Conservation (phyloP, 169 alveolate species). For the Cryptosporidium sp. region DNA sequence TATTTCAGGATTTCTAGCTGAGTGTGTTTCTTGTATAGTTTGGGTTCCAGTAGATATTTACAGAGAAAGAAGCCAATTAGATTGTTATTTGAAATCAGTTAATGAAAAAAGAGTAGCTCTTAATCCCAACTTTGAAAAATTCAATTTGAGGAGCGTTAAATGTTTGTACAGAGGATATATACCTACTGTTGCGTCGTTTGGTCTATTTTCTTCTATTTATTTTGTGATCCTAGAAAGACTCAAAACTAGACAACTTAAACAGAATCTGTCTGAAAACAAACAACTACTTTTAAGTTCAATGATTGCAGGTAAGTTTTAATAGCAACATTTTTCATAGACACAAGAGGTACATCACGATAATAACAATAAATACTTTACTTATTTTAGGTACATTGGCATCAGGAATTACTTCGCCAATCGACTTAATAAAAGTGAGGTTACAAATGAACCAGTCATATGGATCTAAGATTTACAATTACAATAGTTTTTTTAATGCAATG, state of each 20-base stretch:
- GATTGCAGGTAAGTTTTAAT: background rate
- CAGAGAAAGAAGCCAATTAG: background rate
- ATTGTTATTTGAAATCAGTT: background rate
- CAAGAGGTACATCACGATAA: background rate
- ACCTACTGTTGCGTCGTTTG: background rate
- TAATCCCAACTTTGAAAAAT: background rate
- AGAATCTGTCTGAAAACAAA: background rate
- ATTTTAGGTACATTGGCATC: background rate
- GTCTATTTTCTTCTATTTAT: background rate
- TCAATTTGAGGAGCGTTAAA: no score
- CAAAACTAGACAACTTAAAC: background rate
- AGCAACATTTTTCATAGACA: no score
- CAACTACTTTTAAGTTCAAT: background rate
- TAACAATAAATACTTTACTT: background rate
- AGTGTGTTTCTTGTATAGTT: background rate
- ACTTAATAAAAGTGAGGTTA: background rate
- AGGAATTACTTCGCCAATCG: conserved; percentile 3
- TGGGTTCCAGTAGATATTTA: conserved; percentile 14
- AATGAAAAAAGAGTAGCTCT: background rate
- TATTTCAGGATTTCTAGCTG: background rate
- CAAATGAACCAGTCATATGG: background rate
- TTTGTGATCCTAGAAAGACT: background rate
- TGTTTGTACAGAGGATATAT: background rate
- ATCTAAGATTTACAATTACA: background rate
- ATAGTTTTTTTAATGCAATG: background rate